A percentile compares a stretch with the other conserved stretches of the same genome.
These are phyloP conservation scores for Xylariaceae sp. DNA, from an alignment of 2,329 filamentous ascomycete genomes.

Conservation along the genomic window DNA sequence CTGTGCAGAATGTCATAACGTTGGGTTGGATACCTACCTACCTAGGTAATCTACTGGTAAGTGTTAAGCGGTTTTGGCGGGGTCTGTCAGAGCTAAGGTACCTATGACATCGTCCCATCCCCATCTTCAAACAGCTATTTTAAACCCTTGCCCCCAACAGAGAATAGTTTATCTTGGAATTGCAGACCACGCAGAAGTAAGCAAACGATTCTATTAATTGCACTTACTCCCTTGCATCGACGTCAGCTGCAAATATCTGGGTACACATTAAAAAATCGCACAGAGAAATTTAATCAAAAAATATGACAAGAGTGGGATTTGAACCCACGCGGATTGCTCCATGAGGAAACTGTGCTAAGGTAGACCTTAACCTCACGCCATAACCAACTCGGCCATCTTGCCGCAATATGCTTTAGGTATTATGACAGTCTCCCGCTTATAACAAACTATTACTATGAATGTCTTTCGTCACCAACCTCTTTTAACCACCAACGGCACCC, in stretches of 20 bases:
- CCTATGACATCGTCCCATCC: neutral
- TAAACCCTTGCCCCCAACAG: neutral
- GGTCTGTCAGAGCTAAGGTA: neutral
- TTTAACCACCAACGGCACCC: too few species aligned
- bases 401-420: constrained; percentile 4
- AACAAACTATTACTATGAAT: too few species aligned
- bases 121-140: neutral
- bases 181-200: too few species aligned
- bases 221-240: too few species aligned
- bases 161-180: neutral
- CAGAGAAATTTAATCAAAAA: neutral
- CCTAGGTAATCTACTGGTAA: neutral
- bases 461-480: too few species aligned
- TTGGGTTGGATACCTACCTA: neutral
- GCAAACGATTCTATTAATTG: too few species aligned
- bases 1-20: constrained; percentile 10
- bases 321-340: constrained; percentile 49
- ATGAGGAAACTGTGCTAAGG: constrained; percentile 38
- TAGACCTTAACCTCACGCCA: constrained; percentile 46
- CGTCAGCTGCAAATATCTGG: neutral
- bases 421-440: too few species aligned
- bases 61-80: neutral
- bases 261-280: neutral
- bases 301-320: constrained; percentile 45
- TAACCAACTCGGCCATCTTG: constrained; percentile 48